Conservation (phyloP, 2,329 filamentous ascomycete species). For the Xylaria sp. region DNA sequence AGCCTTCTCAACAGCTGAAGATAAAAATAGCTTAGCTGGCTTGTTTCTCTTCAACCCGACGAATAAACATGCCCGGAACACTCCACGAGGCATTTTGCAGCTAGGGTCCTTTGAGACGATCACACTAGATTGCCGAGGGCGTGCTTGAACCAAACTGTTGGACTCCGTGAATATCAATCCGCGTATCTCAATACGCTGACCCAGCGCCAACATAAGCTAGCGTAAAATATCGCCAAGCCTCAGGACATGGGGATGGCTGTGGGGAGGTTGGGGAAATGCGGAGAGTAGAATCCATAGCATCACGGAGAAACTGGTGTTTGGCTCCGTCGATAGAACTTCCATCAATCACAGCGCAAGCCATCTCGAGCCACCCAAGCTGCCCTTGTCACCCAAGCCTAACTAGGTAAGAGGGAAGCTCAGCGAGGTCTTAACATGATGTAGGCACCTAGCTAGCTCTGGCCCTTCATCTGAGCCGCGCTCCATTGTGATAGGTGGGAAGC, state of each 20-base stretch:
- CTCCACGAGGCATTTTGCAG: background rate
- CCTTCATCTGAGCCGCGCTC: background rate
- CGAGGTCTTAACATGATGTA: slow-evolving; percentile 21
- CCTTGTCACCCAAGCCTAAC: background rate
- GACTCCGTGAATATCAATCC: background rate
- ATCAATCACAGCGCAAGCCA: slow-evolving; percentile 40
- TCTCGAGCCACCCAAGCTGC: background rate
- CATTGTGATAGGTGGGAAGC: slow-evolving; percentile 30
- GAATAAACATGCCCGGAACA: background rate
- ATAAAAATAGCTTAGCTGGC: background rate
- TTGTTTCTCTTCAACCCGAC: background rate
- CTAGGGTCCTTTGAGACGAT: background rate
- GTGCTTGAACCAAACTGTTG: background rate
- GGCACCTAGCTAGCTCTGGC: slow-evolving; percentile 7
- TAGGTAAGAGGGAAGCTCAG: background rate
- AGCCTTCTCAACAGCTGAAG: too few species aligned
- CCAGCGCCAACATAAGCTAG: background rate
- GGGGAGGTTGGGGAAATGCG: slow-evolving; percentile 38
- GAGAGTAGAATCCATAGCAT: slow-evolving; percentile 18
- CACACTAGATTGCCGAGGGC: background rate
- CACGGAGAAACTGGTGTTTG: slow-evolving; percentile 31
- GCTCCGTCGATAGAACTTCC: slow-evolving; percentile 37
- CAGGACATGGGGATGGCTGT: slow-evolving; percentile 15
- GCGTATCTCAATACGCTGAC: background rate
- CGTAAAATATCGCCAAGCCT: slow-evolving; percentile 3